Base-by-base conservation (phyloP, 805 yeast genomes). In the Candida quercuum region DNA sequence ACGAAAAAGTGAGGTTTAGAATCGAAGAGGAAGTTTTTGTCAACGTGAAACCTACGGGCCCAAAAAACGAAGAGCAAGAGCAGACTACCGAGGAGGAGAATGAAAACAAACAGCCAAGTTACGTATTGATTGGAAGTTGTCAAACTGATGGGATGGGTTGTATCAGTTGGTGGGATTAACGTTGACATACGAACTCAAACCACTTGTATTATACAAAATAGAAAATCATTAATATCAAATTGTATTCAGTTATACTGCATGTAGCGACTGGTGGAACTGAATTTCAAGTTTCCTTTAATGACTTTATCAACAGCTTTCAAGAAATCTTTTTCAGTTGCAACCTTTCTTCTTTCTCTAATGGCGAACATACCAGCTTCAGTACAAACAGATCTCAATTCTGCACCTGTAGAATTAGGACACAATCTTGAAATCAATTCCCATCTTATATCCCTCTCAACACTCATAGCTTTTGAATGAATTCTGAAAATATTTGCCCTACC, bases 351-450 rank as follows among this genome's bases (percentile, higher is more conserved):
- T 15, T 98, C 96, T 55, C 99, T 79, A 39, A 93, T 93, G 32
- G 99, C 99, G 71, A 89, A 93, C 99, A 93, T 93, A 54, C 99
- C 99, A 4, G 99, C 99, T 64, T 93, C 99, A 1, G 99, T 93
- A 64, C 99, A 93, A 14, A 93, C 99, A 6, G 98, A 91, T 60
- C 99, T 81, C 53, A 93, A 72, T 68, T 93, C 99, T 3, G 99
- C 99, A 63, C 99, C 99, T 1, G 99, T 93, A 15, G 96, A 84
- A 61, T 94, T 93, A 44, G 99, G 99, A 69, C 99, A 93, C 57
- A 93, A 72, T 60, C 99, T 77, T 16, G 98, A 89, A 56, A 93
- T 93, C 56, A 93, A 75, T 67, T 93, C 99, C 99, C 99, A 93
- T 64, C 99, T 81, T 41, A 93, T 93, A 54, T 87, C 95, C 58